Evolutionary conservation across 2,329 filamentous ascomycete species (phyloP).

Genomic region (Rhynchosporium agropyri): DNA sequence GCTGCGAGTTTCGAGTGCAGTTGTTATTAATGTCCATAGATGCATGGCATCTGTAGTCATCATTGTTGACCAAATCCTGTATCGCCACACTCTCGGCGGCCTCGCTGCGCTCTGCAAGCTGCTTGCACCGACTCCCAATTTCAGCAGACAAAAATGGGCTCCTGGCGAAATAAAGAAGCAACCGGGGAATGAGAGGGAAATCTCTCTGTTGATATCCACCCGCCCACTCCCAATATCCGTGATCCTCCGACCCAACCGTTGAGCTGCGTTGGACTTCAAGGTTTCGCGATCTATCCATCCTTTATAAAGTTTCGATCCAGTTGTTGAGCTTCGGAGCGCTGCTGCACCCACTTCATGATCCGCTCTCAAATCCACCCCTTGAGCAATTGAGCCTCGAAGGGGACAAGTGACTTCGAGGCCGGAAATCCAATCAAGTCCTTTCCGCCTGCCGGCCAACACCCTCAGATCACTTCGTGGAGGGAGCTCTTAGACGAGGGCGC

Average conservation of each 20-base stretch:
- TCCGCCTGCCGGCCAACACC: constrained; percentile 18
- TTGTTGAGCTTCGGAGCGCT: constrained; percentile 12
- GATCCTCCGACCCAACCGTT: constrained; percentile 20
- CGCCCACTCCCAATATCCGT: constrained; percentile 22
- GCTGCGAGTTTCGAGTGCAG: too few species aligned
- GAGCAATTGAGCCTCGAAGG: constrained; percentile 29
- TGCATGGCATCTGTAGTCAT: too few species aligned
- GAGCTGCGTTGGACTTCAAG: neutral
- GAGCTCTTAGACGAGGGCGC: constrained; percentile 23
- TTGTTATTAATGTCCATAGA: too few species aligned
- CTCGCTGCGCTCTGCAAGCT: neutral
- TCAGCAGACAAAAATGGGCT: too few species aligned
- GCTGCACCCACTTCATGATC: constrained; percentile 18
- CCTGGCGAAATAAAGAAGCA: constrained; percentile 7
- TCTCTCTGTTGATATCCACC: constrained; percentile 14
- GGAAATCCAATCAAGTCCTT: constrained; percentile 18
- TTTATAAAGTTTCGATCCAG: constrained; percentile 4
- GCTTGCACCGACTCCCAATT: neutral
- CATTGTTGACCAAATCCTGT: too few species aligned
- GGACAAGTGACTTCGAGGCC: constrained; percentile 20
- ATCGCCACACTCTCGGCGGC: too few species aligned
- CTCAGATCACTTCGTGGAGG: constrained; percentile 30
- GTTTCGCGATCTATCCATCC: neutral
- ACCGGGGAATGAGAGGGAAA: constrained; percentile 19
- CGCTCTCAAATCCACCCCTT: constrained; percentile 16